Evolutionary conservation across 2,329 filamentous ascomycete species (phyloP).

Genomic region (Colletotrichum sp.): DNA sequence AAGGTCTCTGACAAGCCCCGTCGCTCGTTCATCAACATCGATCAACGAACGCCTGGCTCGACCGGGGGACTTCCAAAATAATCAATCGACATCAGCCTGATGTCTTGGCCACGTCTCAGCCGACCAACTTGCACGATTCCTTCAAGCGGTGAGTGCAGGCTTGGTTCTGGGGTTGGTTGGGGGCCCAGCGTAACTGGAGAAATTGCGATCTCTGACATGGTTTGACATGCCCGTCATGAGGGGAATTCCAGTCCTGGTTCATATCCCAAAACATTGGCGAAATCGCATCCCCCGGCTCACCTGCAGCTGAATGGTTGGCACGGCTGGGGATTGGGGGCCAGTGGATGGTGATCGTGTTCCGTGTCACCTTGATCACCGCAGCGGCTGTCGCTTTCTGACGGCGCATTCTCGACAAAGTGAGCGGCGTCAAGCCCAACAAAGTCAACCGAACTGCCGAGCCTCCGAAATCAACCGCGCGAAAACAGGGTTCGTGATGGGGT

Average conservation of each 20-base stretch:
- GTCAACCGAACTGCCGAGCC: not conserved
- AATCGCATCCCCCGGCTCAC: not conserved
- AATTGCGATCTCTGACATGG: not conserved
- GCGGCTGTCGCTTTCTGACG: not conserved
- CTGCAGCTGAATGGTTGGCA: conserved; percentile 8
- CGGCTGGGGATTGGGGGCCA: not conserved
- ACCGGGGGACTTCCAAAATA: not conserved
- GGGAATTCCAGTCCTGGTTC: not conserved
- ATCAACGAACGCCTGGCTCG: not conserved
- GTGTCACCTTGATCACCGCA: not conserved
- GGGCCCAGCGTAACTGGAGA: not conserved
- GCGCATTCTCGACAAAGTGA: not conserved
- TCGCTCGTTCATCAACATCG: conserved; percentile 4
- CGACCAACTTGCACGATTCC: not conserved
- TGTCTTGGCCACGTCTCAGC: conserved; percentile 1
- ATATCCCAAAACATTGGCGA: not conserved
- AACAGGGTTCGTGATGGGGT: conserved; percentile 18
- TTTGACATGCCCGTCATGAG: not conserved
- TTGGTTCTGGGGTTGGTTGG: not conserved
- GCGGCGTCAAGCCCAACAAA: not conserved
- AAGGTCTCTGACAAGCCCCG: not conserved
- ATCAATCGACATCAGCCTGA: not conserved
- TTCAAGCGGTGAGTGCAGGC: not conserved
- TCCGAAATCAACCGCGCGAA: not conserved
- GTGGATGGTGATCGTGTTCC: not conserved